Percentiles rank a stretch among this genome's conserved stretches.
Conservation (phyloP, 2,329 filamentous ascomycete genomes). For the Tolypocladium tropicale region DNA sequence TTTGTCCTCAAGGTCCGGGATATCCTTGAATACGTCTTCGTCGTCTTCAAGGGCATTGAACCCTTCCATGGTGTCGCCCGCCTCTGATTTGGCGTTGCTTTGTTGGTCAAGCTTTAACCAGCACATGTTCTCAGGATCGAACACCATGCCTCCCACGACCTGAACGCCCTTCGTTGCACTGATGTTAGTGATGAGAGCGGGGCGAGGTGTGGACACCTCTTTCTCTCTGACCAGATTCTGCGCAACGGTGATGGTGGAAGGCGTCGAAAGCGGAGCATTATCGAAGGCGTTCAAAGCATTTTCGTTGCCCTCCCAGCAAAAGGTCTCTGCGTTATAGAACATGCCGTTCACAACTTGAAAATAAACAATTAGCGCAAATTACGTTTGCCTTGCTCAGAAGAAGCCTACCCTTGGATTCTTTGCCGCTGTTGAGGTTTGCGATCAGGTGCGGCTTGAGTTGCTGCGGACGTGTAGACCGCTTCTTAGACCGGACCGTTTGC, state of each 20-base stretch:
- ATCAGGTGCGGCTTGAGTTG: conserved; percentile 80
- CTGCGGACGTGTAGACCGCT: conserved; percentile 45
- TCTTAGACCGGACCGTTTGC: conserved; percentile 40
- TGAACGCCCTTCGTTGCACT: conserved; percentile 77
- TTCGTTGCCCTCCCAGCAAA: conserved; percentile 94
- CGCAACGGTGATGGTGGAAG: conserved; percentile 29
- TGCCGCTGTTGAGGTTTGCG: conserved; percentile 65
- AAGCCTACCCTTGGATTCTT: conserved; percentile 68
- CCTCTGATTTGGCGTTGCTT: conserved; percentile 34
- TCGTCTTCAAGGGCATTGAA: conserved; percentile 72
- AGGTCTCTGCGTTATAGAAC: conserved; percentile 83
- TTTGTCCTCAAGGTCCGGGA: conserved; percentile 80
- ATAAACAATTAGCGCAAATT: conserved; percentile 16
- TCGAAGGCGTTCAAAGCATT: conserved; percentile 75
- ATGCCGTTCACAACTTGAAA: conserved; percentile 76
- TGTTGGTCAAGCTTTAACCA: conserved; percentile 71
- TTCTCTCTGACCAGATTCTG: conserved; percentile 42
- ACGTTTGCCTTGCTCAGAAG: neutral
- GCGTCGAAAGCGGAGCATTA: conserved; percentile 39
- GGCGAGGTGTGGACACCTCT: conserved; percentile 48
- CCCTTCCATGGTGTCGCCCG: conserved; percentile 48
- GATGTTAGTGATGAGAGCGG: conserved; percentile 87
- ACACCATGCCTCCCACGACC: conserved; percentile 96
- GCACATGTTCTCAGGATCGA: conserved; percentile 93
- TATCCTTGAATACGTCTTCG: conserved; percentile 87